A percentile compares a stretch with the other conserved stretches of the same genome.
Evolutionary conservation across 495 filamentous ascomycete genomes (phyloP).

Genomic region (Neurospora intermedia): DNA sequence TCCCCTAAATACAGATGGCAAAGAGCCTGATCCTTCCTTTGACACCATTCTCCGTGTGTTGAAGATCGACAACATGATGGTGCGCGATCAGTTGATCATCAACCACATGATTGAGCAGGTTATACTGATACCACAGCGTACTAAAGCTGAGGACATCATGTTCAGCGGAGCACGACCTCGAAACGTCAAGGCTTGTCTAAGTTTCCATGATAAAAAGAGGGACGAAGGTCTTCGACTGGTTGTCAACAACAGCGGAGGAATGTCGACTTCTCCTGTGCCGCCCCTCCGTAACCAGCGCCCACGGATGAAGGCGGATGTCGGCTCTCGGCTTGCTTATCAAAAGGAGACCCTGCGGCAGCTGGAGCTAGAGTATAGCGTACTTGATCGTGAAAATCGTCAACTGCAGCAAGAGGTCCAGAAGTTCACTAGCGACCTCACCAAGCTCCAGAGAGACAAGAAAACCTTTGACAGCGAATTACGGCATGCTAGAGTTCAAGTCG

Average conservation of each 20-base stretch:
- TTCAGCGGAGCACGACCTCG: constrained; percentile 47
- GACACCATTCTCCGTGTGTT: constrained; percentile 72
- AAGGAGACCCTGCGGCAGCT: constrained; percentile 33
- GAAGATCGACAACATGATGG: constrained; percentile 68
- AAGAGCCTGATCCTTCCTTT: constrained; percentile 62
- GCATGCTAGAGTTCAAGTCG: constrained; percentile 14
- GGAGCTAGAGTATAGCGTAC: constrained; percentile 28
- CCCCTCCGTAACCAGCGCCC: constrained; percentile 28
- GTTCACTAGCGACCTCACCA: constrained; percentile 45
- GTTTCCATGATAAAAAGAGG: constrained; percentile 44
- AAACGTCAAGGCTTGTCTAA: constrained; percentile 65
- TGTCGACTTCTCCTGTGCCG: constrained; percentile 22
- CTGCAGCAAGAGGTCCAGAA: constrained; percentile 46
- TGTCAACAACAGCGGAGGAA: constrained; percentile 35
- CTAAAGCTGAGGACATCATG: constrained; percentile 59
- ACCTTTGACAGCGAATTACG: constrained; percentile 16
- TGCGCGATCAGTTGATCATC: constrained; percentile 75
- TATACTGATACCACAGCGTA: constrained; percentile 57
- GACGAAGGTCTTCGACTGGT: constrained; percentile 55
- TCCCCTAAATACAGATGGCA: constrained; percentile 47
- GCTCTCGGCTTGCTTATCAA: constrained; percentile 50
- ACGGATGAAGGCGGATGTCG: constrained; percentile 73
- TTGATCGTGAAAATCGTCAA: constrained; percentile 30
- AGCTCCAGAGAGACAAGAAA: constrained; percentile 31
- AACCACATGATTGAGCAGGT: constrained; percentile 74